Conservation (phyloP, 2,329 filamentous ascomycete genomes). For the Juglanconis sp. region DNA sequence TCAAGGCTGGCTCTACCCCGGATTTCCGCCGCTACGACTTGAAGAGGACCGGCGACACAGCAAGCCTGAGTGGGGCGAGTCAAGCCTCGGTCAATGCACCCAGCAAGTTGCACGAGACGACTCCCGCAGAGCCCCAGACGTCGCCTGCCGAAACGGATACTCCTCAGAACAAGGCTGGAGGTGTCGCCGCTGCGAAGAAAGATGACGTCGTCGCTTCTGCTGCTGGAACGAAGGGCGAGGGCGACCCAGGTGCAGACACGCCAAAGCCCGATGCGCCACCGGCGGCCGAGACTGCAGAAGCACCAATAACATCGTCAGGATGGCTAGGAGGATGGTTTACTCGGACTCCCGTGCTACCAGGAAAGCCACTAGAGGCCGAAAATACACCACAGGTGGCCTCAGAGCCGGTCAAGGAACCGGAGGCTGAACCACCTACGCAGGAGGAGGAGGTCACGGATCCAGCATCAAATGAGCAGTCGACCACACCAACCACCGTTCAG, state of each 20-base stretch:
- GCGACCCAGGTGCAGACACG: not conserved
- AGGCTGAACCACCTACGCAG: not conserved
- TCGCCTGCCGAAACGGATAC: not conserved
- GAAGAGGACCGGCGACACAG: constrained; percentile 33
- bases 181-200: not conserved
- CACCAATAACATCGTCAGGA: constrained; percentile 37
- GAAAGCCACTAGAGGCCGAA: constrained; percentile 15
- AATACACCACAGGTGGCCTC: constrained; percentile 16
- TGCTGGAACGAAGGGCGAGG: not conserved
- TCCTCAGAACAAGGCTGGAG: not conserved
- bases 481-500: constrained; percentile 13
- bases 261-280: constrained; percentile 5
- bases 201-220: not conserved
- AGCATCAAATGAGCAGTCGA: constrained; percentile 10
- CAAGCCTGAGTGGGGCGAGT: constrained; percentile 29
- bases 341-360: constrained; percentile 16
- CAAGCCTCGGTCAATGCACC: constrained; percentile 28
- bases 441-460: not conserved
- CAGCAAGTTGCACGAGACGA: constrained; percentile 29
- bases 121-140: constrained; percentile 1
- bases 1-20: constrained; percentile 41
- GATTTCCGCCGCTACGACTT: constrained; percentile 52
- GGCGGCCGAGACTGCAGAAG: constrained; percentile 1
- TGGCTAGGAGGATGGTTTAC: constrained; percentile 54
- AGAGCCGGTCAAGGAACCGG: constrained; percentile 10